These are phyloP conservation scores for Hyphopichia khmerensis DNA, from an alignment of 1,139 yeast species.

Conservation along the genomic window DNA sequence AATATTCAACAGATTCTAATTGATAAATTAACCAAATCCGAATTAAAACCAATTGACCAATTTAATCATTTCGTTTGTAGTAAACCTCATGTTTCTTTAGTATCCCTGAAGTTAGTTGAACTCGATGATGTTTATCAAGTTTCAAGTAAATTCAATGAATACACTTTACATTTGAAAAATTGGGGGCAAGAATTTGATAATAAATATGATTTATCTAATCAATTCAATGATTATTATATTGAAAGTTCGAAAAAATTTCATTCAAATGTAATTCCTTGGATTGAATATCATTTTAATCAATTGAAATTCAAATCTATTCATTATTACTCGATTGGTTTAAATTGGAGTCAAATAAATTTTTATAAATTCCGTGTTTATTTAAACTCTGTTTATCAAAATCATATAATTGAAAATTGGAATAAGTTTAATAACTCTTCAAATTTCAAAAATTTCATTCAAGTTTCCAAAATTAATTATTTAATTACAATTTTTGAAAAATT, in stretches of 20 bases:
- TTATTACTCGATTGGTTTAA: neutral
- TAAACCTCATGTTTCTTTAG: neutral
- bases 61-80: neutral
- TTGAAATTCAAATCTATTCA: neutral
- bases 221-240: neutral
- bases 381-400: neutral
- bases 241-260: neutral
- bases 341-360: neutral
- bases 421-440: neutral
- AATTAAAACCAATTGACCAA: neutral
- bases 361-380: neutral
- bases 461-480: neutral
- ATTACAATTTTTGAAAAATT: neutral
- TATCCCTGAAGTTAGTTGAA: neutral
- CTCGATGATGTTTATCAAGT: neutral
- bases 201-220: neutral
- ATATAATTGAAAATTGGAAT: neutral
- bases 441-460: neutral
- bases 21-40: neutral
- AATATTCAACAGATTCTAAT: neutral
- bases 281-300: neutral
- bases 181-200: neutral
- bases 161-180: neutral
- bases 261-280: neutral
- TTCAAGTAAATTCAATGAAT: neutral